A percentile compares a stretch with the other conserved stretches of the same genome.
These are phyloP conservation scores for Calonectria pseudoturangicola DNA, from an alignment of 2,329 filamentous ascomycete genomes.

Conservation along the genomic window DNA sequence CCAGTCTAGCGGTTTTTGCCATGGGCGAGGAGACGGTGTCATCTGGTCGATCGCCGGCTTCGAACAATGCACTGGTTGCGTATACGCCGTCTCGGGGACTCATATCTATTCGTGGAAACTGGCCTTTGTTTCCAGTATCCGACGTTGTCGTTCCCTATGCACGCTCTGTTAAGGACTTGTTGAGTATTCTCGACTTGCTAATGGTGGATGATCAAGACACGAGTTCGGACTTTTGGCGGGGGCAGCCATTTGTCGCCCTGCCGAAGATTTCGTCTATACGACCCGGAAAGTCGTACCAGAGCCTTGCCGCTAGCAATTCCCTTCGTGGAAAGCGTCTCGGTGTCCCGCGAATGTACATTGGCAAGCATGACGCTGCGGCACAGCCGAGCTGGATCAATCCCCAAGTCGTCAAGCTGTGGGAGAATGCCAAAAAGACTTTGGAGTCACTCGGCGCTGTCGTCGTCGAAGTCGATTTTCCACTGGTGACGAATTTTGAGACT, in stretches of 20 bases:
- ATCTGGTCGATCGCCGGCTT: conserved; percentile 73
- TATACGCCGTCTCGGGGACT: conserved; percentile 74
- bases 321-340: conserved; percentile 46
- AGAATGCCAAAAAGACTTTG: conserved; percentile 59
- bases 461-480: conserved; percentile 57
- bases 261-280: conserved; percentile 51
- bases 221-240: conserved; percentile 70
- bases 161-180: conserved; percentile 69
- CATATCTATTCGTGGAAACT: conserved; percentile 70
- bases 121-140: conserved; percentile 74
- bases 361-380: conserved; percentile 9
- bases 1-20: conserved; percentile 71
- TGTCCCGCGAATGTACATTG: conserved; percentile 37
- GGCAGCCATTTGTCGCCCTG: conserved; percentile 68
- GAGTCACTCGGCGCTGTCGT: conserved; percentile 64
- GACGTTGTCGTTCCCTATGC: conserved; percentile 74
- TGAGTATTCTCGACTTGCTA: conserved; percentile 69
- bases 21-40: conserved; percentile 74
- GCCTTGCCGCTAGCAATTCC: conserved; percentile 52
- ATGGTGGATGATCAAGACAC: conserved; percentile 63
- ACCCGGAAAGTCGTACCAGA: conserved; percentile 56
- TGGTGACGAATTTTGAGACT: conserved; percentile 1
- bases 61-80: conserved; percentile 73
- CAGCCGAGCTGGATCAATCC: conserved; percentile 43
- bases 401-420: conserved; percentile 53